A percentile compares a stretch with the other conserved stretches of the same genome.
Evolutionary conservation across 257 asterid species (phyloP).

Genomic region (Scutellaria baicalensis): DNA sequence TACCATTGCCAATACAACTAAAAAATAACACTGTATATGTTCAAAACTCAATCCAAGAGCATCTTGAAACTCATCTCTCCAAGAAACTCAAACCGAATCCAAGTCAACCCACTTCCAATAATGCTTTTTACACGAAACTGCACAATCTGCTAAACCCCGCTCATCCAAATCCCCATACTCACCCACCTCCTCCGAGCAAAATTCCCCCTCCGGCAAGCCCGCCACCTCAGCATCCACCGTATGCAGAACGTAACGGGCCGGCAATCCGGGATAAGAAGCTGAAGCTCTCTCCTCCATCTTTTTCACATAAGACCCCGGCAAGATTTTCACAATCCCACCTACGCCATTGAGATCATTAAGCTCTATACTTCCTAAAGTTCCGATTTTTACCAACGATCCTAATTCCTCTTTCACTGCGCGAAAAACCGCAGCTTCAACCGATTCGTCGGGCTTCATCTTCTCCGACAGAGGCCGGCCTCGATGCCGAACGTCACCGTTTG

Average conservation of each 20-base stretch:
- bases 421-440: slow-evolving; percentile 66
- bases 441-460: slow-evolving; percentile 94
- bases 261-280: slow-evolving; percentile 85
- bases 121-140: slow-evolving; percentile 83
- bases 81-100: slow-evolving; percentile 29
- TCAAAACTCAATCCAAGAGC: slow-evolving; percentile 25
- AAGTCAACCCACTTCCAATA: slow-evolving; percentile 88
- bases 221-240: slow-evolving; percentile 72
- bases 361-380: not conserved
- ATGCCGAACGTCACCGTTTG: slow-evolving; percentile 56
- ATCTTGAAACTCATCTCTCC: slow-evolving; percentile 36
- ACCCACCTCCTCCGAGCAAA: slow-evolving; percentile 71
- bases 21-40: slow-evolving; percentile 7
- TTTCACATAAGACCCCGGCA: slow-evolving; percentile 58
- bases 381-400: slow-evolving; percentile 36
- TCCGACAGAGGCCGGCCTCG: slow-evolving; percentile 81
- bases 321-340: slow-evolving; percentile 32
- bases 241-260: slow-evolving; percentile 81
- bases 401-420: slow-evolving; percentile 91
- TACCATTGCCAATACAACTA: not conserved
- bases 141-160: slow-evolving; percentile 40
- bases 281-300: slow-evolving; percentile 81
- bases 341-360: not conserved
- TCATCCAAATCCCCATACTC: slow-evolving; percentile 50
- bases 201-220: slow-evolving; percentile 76